Evolutionary conservation across 768 basidiomycete species (phyloP).

Genomic region (Flagelloscypha sp.): DNA sequence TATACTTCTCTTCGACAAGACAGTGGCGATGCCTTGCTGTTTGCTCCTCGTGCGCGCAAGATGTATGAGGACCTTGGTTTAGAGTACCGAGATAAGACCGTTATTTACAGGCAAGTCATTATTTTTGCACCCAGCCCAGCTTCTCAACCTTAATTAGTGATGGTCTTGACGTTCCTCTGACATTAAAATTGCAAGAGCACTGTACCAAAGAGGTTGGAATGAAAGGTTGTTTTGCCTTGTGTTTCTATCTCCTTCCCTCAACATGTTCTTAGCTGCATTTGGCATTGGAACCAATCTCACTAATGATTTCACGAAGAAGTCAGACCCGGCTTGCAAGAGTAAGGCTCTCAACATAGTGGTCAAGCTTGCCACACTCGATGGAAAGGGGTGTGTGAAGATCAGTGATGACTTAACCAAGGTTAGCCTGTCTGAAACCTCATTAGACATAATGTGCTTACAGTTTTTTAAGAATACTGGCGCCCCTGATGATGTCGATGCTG

Average conservation of each 20-base stretch:
- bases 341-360: constrained; percentile 92
- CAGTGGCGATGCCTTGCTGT: constrained; percentile 83
- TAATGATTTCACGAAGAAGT: constrained; percentile 67
- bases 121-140: too few species aligned
- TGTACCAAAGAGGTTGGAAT: constrained; percentile 69
- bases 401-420: constrained; percentile 89
- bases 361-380: constrained; percentile 73
- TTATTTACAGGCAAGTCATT: too few species aligned
- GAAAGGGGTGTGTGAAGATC: constrained; percentile 79
- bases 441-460: constrained; percentile 18
- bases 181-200: constrained; percentile 61
- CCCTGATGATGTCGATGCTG: constrained; percentile 43
- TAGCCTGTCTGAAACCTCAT: too few species aligned
- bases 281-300: constrained; percentile 92
- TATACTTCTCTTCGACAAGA: constrained; percentile 95
- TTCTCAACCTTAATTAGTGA: too few species aligned
- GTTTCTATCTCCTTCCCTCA: constrained; percentile 3
- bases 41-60: constrained; percentile 64
- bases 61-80: constrained; percentile 67
- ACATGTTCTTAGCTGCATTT: constrained; percentile 54
- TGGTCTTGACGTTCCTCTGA: constrained; percentile 62
- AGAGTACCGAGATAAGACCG: constrained; percentile 51
- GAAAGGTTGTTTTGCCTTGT: constrained; percentile 27
- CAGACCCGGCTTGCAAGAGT: constrained; percentile 48
- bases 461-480: constrained; percentile 59